Percentiles rank a stretch among this genome's conserved stretches.
phyloP scores from a whole-genome alignment of 176 grass and related monocot species.

The Oryza meridionalis region DNA sequence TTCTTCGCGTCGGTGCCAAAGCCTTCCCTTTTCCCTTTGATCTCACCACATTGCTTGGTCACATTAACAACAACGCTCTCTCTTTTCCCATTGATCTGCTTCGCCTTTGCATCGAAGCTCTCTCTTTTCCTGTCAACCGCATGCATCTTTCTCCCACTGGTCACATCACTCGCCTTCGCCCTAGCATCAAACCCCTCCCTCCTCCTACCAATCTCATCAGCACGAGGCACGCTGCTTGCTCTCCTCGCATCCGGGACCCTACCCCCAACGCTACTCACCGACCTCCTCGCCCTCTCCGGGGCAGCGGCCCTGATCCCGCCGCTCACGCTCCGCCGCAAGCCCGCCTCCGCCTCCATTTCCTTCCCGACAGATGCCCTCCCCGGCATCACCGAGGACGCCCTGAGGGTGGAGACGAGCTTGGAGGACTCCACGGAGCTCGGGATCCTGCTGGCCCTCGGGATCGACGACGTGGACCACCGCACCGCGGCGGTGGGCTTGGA shows the following conservation, averaged over 20 bases:
- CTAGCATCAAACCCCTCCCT: constrained; percentile 36
- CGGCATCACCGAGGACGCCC: constrained; percentile 34
- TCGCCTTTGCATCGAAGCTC: constrained; percentile 45
- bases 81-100: constrained; percentile 46
- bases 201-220: constrained; percentile 21
- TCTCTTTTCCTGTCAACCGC: constrained; percentile 43
- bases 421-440: constrained; percentile 59
- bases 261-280: constrained; percentile 33
- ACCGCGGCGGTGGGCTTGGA: constrained; percentile 50
- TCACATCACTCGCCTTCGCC: constrained; percentile 32
- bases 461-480: constrained; percentile 80
- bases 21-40: constrained; percentile 39
- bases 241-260: constrained; percentile 35
- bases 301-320: constrained; percentile 62
- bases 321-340: constrained; percentile 49
- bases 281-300: constrained; percentile 57
- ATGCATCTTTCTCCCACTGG: constrained; percentile 42
- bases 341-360: constrained; percentile 45
- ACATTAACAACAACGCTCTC: constrained; percentile 41
- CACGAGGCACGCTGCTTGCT: constrained; percentile 17
- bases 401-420: constrained; percentile 46
- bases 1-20: constrained; percentile 15
- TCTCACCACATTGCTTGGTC: constrained; percentile 36
- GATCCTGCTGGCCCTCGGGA: constrained; percentile 73
- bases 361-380: constrained; percentile 55